A percentile compares a stretch with the other conserved stretches of the same genome.
phyloP scores from a whole-genome alignment of 352 stramenopile species.

The Globisporangium nagaii region DNA sequence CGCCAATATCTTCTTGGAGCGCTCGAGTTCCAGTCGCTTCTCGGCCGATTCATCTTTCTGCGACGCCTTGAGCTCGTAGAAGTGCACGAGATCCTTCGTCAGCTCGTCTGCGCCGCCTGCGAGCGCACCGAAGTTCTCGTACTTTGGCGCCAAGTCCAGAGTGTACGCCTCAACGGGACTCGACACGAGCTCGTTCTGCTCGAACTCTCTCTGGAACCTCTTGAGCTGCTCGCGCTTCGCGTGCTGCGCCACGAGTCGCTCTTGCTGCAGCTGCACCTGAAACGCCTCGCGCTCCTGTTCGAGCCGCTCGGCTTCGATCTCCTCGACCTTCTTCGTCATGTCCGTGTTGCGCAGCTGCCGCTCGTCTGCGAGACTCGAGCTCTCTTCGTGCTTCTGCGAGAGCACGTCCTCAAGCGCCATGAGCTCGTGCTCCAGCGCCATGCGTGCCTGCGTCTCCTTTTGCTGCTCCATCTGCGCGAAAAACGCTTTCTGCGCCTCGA shows the following conservation, averaged over 20 bases:
- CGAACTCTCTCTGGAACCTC: constrained; percentile 50
- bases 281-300: constrained; percentile 35
- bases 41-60: constrained; percentile 40
- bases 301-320: constrained; percentile 41
- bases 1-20: constrained; percentile 14
- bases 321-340: constrained; percentile 35
- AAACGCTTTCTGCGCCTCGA: constrained; percentile 37
- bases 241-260: constrained; percentile 39
- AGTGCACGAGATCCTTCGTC: constrained; percentile 45
- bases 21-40: constrained; percentile 30
- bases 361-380: constrained; percentile 21
- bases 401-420: constrained; percentile 56
- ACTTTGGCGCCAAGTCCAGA: constrained; percentile 35
- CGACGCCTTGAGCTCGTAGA: constrained; percentile 50
- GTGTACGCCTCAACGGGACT: constrained; percentile 52
- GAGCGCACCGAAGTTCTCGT: constrained; percentile 31
- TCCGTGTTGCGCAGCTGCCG: constrained; percentile 26
- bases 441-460: constrained; percentile 28
- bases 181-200: constrained; percentile 55
- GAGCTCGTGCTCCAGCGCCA: constrained; percentile 33
- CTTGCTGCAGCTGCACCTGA: constrained; percentile 42
- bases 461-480: constrained; percentile 61
- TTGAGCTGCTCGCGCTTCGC: constrained; percentile 53
- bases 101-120: constrained; percentile 26
- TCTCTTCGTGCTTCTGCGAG: constrained; percentile 43